Base-by-base conservation (phyloP, 179 eudicot genomes). In the Silene coronaria region DNA sequence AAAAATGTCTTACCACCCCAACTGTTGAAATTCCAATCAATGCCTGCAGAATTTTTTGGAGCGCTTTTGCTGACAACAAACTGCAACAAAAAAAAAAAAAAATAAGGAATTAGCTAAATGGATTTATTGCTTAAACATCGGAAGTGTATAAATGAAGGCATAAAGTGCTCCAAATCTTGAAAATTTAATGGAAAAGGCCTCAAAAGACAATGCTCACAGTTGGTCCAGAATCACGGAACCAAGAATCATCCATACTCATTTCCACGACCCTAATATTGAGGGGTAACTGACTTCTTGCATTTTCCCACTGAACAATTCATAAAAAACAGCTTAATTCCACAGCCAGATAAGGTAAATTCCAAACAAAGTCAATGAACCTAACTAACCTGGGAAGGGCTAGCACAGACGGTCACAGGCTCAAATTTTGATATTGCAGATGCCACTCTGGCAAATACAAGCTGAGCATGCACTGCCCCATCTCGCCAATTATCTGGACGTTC, bases 141-240 rank as follows among this genome's bases (percentile, higher is more conserved):
- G 12, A 46, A 60, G 24, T 19, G 2, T 27, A 48, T 58, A 19
- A n/a, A 58, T 5, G n/a, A 42, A 66, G 17, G 48, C 48, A 53
- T 17, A 53, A 53, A 53, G 48, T 62, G 26, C 5, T 28, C 16
- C 26, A 57, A 67, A n/a, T 17, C 1, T 42, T 23, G 53, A 67
- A 6, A 34, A 8, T 17, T 30, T 9, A 21, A 26, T 13, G 5
- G 27, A 22, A 63, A 19, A 22, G 19, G 70, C 9, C 8, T 12
- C 21, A 14, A 51, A 78, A 58, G 13, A 67, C 3, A 53, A 71
- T 61, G 71, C 96, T 89, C 80, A 94, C 98, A 74, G 97, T 95
- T 60, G 99, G 99, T 66, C 95, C 99, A n/a, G 86, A 66, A 80
- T 95, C 99, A 58, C 99, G 97, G 69, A 95, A 86, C 99, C 99